phyloP scores from a whole-genome alignment of 2,329 filamentous ascomycete species.

The Raffaelea albimanens region DNA sequence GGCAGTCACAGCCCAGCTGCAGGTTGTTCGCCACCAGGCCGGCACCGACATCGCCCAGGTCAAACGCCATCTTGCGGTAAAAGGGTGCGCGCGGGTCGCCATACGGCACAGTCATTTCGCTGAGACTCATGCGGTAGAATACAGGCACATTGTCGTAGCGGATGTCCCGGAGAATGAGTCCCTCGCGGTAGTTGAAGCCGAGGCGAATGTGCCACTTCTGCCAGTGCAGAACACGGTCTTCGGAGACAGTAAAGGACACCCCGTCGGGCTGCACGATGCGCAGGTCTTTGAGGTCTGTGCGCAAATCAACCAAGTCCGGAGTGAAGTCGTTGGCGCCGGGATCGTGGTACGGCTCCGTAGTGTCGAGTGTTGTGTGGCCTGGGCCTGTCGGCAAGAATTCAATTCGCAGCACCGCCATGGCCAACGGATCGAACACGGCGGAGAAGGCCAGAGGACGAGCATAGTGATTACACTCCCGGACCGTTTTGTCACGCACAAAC shows the following conservation, averaged over 20 bases:
- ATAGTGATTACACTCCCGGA: slow-evolving; percentile 49
- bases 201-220: slow-evolving; percentile 73
- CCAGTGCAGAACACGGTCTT: slow-evolving; percentile 37
- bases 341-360: slow-evolving; percentile 23
- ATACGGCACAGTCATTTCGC: slow-evolving; percentile 60
- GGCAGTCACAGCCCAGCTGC: slow-evolving; percentile 17
- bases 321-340: slow-evolving; percentile 19
- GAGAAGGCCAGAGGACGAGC: slow-evolving; percentile 43
- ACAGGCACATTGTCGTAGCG: slow-evolving; percentile 56
- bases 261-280: slow-evolving; percentile 16
- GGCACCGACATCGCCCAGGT: slow-evolving; percentile 60
- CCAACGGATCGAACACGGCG: slow-evolving; percentile 43
- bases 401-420: slow-evolving; percentile 31
- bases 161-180: slow-evolving; percentile 82
- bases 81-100: slow-evolving; percentile 56
- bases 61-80: slow-evolving; percentile 62
- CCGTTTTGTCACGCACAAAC: slow-evolving; percentile 55
- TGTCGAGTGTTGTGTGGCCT: slow-evolving; percentile 46
- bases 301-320: slow-evolving; percentile 19
- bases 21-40: slow-evolving; percentile 63
- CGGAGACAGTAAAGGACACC: slow-evolving; percentile 32
- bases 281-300: slow-evolving; percentile 45
- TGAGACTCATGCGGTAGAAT: slow-evolving; percentile 56
- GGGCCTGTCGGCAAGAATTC: slow-evolving; percentile 30
- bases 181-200: slow-evolving; percentile 90